Evolutionary conservation across 805 yeast species (phyloP), one percentile per base, ranked within the genome.

Genomic region (Candida palmyrensis): DNA sequence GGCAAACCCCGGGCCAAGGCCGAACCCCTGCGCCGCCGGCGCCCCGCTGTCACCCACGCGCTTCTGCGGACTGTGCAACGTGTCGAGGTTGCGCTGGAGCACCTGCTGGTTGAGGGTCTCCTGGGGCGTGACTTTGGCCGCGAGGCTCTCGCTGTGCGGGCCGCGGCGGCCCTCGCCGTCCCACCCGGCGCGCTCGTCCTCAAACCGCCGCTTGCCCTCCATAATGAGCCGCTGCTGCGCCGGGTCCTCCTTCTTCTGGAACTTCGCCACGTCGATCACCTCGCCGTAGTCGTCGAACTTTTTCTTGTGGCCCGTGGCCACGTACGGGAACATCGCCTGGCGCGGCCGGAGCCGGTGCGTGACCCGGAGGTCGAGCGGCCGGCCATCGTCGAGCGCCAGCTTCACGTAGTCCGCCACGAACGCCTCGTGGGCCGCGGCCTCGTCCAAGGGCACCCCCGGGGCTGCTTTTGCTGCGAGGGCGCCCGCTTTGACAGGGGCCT

Each of bases 221-320:
- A 55, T 42, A 27, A 60, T 60, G 22, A 59, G 54, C 40, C 58
- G 56, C 16, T 44, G 51, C 38, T 60, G 59, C 22, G 57, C 49
- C 15, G 51, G 59, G 44, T 75, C 81, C 42, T 77, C 84, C 30
- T 66, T 63, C 35, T 69, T 69, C 41, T 68, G 71, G 47, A 79
- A 82, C 44, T 80, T 82, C 24, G 76, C 73, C 27, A 71, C 71
- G 40, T 81, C 79, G 14, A 89, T 78, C 2, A 79, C 59, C 36
- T 77, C 80, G 19, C 99, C 99, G 54, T 90, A 92, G 43, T 90
- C 97, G 51, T 92, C 97, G 29, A 70, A 62, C 43, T 82, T 76
- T 16, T 72, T 62, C 44, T 75, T 74, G 30, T 67, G 71, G 6
- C 49, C 40, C 17, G 43, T 42, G 1, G 73, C 71, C 24, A 75